phyloP scores from a whole-genome alignment of 768 basidiomycete genomes.

The Auriscalpium microsporum region DNA sequence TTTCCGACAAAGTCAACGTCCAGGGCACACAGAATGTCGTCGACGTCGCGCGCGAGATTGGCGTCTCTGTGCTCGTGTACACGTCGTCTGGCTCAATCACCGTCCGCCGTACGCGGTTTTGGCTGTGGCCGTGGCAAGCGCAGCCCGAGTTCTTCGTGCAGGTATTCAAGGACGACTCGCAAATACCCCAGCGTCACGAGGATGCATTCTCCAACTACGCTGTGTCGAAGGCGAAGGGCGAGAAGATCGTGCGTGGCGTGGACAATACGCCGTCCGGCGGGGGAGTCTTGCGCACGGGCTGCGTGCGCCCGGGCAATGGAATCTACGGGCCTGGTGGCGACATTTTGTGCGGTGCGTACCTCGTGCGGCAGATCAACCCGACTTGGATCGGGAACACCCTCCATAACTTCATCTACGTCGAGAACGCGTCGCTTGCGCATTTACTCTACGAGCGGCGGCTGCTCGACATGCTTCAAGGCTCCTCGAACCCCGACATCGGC shows the following conservation, averaged over 20 bases:
- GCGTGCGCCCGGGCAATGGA: conserved; percentile 72
- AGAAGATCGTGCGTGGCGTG: conserved; percentile 37
- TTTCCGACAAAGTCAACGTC: conserved; percentile 57
- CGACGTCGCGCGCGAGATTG: conserved; percentile 43
- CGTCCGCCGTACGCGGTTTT: conserved; percentile 49
- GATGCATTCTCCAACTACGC: conserved; percentile 78
- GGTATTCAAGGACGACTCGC: conserved; percentile 47
- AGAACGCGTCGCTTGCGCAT: conserved; percentile 68
- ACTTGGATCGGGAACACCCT: conserved; percentile 52
- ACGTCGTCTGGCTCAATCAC: conserved; percentile 67
- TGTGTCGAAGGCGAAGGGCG: conserved; percentile 52
- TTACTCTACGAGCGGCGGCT: conserved; percentile 67
- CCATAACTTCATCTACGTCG: conserved; percentile 65
- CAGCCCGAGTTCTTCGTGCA: conserved; percentile 53
- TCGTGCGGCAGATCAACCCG: conserved; percentile 50
- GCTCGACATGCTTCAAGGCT: conserved; percentile 39
- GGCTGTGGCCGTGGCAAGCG: conserved; percentile 71
- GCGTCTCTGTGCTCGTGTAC: conserved; percentile 53
- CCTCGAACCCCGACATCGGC: conserved; percentile 53
- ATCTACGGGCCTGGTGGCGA: conserved; percentile 72
- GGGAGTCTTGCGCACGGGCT: conserved; percentile 56
- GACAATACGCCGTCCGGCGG: conserved; percentile 26
- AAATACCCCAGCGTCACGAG: conserved; percentile 43
- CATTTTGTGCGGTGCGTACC: conserved; percentile 54
- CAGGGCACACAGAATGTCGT: conserved; percentile 61